Conservation (phyloP, 1,284 basidiomycete species). For the Apiotrichum mycotoxinovorans region DNA sequence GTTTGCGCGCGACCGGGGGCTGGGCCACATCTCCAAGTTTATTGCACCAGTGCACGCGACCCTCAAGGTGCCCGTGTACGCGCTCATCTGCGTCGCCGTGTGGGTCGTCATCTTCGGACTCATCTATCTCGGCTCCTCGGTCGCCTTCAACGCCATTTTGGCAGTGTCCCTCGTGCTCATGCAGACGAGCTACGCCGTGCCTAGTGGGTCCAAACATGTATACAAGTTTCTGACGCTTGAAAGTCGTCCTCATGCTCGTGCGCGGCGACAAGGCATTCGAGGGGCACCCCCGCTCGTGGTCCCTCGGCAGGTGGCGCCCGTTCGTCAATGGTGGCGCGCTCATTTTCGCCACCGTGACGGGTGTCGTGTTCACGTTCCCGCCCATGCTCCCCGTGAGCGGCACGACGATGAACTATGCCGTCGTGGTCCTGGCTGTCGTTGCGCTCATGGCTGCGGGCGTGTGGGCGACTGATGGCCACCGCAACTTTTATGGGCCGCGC, state of each 20-base stretch:
- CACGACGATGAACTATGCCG: constrained; percentile 51
- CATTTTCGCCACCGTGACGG: constrained; percentile 49
- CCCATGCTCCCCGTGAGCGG: constrained; percentile 48
- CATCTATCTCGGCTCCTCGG: constrained; percentile 54
- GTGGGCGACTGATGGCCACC: constrained; percentile 46
- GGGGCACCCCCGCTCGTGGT: constrained; percentile 40
- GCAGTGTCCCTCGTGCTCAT: constrained; percentile 47
- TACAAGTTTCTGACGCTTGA: too few species aligned
- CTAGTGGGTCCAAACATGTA: constrained; percentile 46
- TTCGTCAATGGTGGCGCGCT: constrained; percentile 47
- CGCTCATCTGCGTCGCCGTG: constrained; percentile 29
- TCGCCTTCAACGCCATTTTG: constrained; percentile 52
- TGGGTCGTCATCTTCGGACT: constrained; percentile 52
- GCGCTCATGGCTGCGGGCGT: constrained; percentile 39
- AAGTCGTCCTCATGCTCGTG: constrained; percentile 45
- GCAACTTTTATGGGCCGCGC: constrained; percentile 46
- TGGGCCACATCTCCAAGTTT: background rate
- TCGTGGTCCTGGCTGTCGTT: constrained; percentile 43
- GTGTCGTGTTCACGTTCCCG: constrained; percentile 55
- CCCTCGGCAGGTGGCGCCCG: constrained; percentile 37
- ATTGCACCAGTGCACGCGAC: constrained; percentile 6
- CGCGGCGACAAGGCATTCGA: constrained; percentile 49
- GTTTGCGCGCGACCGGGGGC: constrained; percentile 13
- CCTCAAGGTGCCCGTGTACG: constrained; percentile 27
- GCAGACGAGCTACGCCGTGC: constrained; percentile 48